Evolutionary conservation across 2,329 filamentous ascomycete species (phyloP), one percentile per base, ranked within the genome.

Genomic region (Colletotrichum melonis): DNA sequence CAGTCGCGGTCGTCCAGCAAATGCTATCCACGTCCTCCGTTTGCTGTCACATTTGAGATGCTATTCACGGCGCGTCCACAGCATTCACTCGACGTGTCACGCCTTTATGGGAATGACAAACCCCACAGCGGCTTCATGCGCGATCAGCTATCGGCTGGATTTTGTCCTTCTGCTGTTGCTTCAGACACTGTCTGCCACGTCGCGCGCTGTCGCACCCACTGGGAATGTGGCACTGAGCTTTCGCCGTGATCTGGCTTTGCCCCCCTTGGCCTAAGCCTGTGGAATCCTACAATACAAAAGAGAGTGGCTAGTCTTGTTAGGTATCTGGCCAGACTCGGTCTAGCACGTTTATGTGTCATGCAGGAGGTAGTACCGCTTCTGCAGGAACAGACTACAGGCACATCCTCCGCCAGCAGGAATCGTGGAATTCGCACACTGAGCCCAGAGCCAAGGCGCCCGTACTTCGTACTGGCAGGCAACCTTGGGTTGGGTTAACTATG

Each of bases 321-420:
- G 38, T 42, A 42, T 11, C 14, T 24, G 19, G 35, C 59, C 55
- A 12, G 26, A 32, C 52, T 26, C 12, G 56, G 49, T n/a, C 56
- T 73, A 69, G 59, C 35, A 49, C 30, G 16, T 24, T 62, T 38
- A 69, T 67, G 73, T 74, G 28, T 60, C 30, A 72, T 70, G 70
- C 73, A 74, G 70, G 73, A 73, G 65, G 60, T 55, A 35, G 24
- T 70, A 63, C 52, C 28, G 32, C 9, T 67, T 22, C 62, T 74
- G 71, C 70, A 71, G 62, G 69, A 66, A 70, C 55, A 49, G 19
- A 52, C 55, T 66, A 70, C 55, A 49, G 14, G 52, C 55, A 69
- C 60, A 58, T 24, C 14, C 5, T 26, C 6, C 12, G 22, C 14
- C n/a, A 59, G 9, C 46, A 32, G 46, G 19, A n/a, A 19, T 49